Evolutionary conservation across 805 yeast genomes (phyloP).

Genomic region (Saturnispora besseyi): DNA sequence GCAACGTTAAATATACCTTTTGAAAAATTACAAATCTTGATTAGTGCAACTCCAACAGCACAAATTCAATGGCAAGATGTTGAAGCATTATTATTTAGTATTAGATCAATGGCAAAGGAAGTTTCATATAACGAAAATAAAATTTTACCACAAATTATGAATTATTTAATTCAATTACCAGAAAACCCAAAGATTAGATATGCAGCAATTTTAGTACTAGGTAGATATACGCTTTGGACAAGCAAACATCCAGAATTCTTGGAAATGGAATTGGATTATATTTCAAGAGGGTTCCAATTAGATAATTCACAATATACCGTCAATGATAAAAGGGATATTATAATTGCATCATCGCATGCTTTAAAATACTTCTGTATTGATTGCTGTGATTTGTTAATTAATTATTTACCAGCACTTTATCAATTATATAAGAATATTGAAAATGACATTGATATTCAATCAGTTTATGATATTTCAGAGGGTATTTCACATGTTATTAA

Average conservation of each 20-base stretch:
- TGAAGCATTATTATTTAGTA: conserved; percentile 83
- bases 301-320: conserved; percentile 10
- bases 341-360: conserved; percentile 87
- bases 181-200: conserved; percentile 82
- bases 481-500: conserved; percentile 80
- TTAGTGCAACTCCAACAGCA: conserved; percentile 12
- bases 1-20: conserved; percentile 66
- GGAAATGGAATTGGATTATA: conserved; percentile 76
- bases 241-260: conserved; percentile 73
- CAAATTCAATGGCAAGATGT: conserved; percentile 64
- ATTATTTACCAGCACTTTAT: conserved; percentile 65
- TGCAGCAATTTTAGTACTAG: conserved; percentile 86
- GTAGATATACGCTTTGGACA: conserved; percentile 97
- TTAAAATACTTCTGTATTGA: conserved; percentile 92
- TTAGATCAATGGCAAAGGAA: conserved; percentile 93
- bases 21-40: conserved; percentile 39
- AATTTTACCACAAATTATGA: conserved; percentile 71
- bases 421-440: conserved; percentile 55
- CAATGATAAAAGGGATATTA: conserved; percentile 35
- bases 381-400: conserved; percentile 58
- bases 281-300: conserved; percentile 57
- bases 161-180: conserved; percentile 57
- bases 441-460: conserved; percentile 51
- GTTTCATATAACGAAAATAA: conserved; percentile 56
- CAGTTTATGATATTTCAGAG: conserved; percentile 73